Percentiles rank a stretch among this genome's conserved stretches.
Conservation (phyloP, 768 basidiomycete genomes). For the Sporobolomyces pararoseus region DNA sequence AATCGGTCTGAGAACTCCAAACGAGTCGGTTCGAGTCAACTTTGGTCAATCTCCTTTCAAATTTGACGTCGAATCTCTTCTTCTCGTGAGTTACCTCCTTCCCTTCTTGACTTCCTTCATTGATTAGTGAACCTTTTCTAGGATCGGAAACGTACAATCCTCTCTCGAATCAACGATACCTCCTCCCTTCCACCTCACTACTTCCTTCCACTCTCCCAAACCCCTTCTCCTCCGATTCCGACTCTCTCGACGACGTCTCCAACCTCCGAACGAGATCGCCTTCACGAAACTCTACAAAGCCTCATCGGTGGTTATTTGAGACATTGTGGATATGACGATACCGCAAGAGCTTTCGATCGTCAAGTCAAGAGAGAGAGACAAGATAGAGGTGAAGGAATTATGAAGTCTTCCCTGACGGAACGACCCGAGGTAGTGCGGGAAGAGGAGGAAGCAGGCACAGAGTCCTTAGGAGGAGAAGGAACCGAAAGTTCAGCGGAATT, state of each 20-base stretch:
- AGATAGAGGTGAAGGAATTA: constrained; percentile 18
- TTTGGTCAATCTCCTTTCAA: constrained; percentile 81
- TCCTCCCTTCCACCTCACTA: not conserved
- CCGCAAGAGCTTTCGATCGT: constrained; percentile 64
- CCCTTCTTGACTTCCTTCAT: not conserved
- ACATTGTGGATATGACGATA: constrained; percentile 76
- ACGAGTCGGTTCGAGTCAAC: constrained; percentile 77
- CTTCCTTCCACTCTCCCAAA: constrained; percentile 3
- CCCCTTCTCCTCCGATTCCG: constrained; percentile 13
- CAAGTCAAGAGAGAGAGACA: constrained; percentile 49
- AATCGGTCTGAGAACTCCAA: constrained; percentile 76
- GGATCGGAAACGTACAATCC: constrained; percentile 42
- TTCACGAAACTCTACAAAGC: constrained; percentile 63
- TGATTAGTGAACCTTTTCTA: constrained; percentile 1
- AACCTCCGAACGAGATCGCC: constrained; percentile 47
- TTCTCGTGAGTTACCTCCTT: constrained; percentile 48
- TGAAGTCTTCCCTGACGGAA: not conserved
- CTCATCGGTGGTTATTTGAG: constrained; percentile 75
- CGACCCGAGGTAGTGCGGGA: not conserved
- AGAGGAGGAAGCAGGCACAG: not conserved
- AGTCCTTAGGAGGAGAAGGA: not conserved
- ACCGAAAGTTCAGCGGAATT: not conserved
- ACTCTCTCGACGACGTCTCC: not conserved
- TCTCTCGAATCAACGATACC: constrained; percentile 2
- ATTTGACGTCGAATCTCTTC: constrained; percentile 85